Evolutionary conservation across 768 basidiomycete genomes (phyloP), one percentile per base, ranked within the genome.

Genomic region (Kockovaella imperatae): DNA sequence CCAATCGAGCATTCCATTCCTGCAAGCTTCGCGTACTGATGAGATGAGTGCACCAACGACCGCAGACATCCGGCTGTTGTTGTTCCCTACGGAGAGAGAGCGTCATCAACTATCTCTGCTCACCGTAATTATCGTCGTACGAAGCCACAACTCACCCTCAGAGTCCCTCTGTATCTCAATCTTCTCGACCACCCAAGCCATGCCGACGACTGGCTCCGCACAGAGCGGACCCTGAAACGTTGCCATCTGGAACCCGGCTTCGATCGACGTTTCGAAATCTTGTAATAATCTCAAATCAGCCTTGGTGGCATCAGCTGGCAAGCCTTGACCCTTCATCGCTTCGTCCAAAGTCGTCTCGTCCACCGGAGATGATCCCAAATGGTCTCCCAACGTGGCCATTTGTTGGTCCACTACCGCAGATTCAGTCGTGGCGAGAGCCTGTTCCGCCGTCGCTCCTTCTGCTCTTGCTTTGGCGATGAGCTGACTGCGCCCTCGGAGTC

Each of bases 151-250:
- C 66, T 45, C 43, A 64, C 63, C 53, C 18, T 65, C 51, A 82
- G 85, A 79, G 35, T 60, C 53, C 82, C 86, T 79, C 35, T 80
- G 80, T 59, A 87, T 84, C 21, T 74, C 75, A 15, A 96, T 73
- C 23, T 74, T 75, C 66, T 96, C 90, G 1, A 70, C 78, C 52
- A 93, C 86, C 73, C 84, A 97, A 0, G 83, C 87, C 74, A 99
- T 74, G 0, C 93, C 93, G 56, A 91, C 84, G 6, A 96, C 81
- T 1, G 95, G 95, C 69, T 99, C 95, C 5, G 83, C 84, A 58
- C 95, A 97, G 17, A 99, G 72, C 11, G 95, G 93, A 0, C 95
- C 95, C 71, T 91, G 88, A 68, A 89, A 84, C 1, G 84, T 84
- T 0, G 89, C 91, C 39, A 97, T 78, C 72, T 95, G 91, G 72